These are phyloP conservation scores for Basipetospora chlamydospora DNA, from an alignment of 2,329 filamentous ascomycete species.

Conservation along the genomic window DNA sequence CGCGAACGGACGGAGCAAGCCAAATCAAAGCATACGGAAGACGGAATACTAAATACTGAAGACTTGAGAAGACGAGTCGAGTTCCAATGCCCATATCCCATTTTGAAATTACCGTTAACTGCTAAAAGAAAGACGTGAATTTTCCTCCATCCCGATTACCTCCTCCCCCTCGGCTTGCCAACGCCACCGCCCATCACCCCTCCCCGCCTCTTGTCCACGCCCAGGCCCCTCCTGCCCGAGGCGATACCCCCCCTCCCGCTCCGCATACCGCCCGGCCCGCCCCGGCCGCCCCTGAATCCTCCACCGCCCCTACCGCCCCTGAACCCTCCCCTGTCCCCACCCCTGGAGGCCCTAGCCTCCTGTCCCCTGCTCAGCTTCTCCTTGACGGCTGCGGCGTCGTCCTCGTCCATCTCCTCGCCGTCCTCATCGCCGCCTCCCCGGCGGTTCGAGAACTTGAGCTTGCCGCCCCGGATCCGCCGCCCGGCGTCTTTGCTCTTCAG, in stretches of 20 bases:
- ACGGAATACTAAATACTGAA: no score
- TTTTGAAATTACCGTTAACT: no score
- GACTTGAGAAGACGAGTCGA: no score
- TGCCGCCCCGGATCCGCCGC: slow-evolving; percentile 48
- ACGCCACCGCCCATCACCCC: not conserved
- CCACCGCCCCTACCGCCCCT: slow-evolving; percentile 15
- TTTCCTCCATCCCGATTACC: not conserved
- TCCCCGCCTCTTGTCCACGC: slow-evolving; percentile 32
- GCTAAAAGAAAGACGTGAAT: no score
- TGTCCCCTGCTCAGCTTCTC: slow-evolving; percentile 22
- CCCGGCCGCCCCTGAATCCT: slow-evolving; percentile 15
- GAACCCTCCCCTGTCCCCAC: slow-evolving; percentile 18
- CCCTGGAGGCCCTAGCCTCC: slow-evolving; percentile 13
- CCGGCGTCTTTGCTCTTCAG: slow-evolving; percentile 53
- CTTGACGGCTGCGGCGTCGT: slow-evolving; percentile 37
- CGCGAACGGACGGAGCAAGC: no score
- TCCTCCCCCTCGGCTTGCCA: slow-evolving; percentile 1
- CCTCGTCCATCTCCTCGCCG: slow-evolving; percentile 37
- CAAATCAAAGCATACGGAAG: no score
- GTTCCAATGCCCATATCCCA: no score
- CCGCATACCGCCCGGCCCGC: slow-evolving; percentile 22
- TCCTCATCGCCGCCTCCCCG: slow-evolving; percentile 29
- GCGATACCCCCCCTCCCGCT: slow-evolving; percentile 33
- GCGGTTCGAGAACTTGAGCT: slow-evolving; percentile 58
- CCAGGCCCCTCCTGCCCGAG: slow-evolving; percentile 32